Evolutionary conservation across 1,284 basidiomycete species (phyloP), one percentile per base, ranked within the genome.

Genomic region (Austroboletus niveus): DNA sequence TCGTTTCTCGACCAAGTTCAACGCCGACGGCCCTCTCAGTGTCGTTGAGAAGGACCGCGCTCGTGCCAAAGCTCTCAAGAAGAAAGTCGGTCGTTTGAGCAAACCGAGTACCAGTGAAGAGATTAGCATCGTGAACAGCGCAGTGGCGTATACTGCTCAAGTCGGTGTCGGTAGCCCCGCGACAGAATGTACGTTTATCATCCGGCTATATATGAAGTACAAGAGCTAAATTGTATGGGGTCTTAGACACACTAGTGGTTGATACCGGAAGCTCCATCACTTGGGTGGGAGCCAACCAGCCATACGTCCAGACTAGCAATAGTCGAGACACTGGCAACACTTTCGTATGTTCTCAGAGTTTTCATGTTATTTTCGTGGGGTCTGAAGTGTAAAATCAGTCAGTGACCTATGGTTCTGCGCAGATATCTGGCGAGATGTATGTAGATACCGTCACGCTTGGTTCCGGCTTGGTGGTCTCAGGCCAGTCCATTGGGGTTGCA

Each of bases 101-200:
- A 5, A 24, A 24, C 22, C 3, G 22, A 24, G 22, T 5, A 5
- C 22, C 22, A 5, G 22, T 34, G 32, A 34, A 4, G 14, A 6
- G 3, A 14, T 34, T 34, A 14, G 14, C 32, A 14, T 14, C 32
- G 14, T 14, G 2, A 34, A 34, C 14, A 14, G 10, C 14, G 9
- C 10, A 10, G 10, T 34, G 10, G 10, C 22, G 5, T 85, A 86
- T 66, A 71, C 76, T 44, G 77, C 79, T 2, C 63, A 69, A 3
- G 74, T 85, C 46, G 79, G 78, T 40, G 79, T 87, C 41, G 85
- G 85, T 38, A 76, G 59, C 55, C 84, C 84, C 6, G 66, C 83
- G 12, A 84, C 81, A 4, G 63, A 68, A 15, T 87, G 82, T 77
- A 70, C 62, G 61, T 69, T 3, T 24, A 24, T 24, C 22, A 5